phyloP scores from a whole-genome alignment of 306 rosid species.

The Cucumis sativus region Cucumber_9930_V3 NC_026657.2:39141001-39141500 shows the following conservation, averaged over 20 bases:
- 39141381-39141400: slow-evolving; percentile 57
- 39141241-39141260: slow-evolving; percentile 87
- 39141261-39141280: slow-evolving; percentile 90
- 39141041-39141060: slow-evolving; percentile 78
- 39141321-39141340: slow-evolving; percentile 59
- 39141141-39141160: slow-evolving; percentile 32
- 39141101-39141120: slow-evolving; percentile 49
- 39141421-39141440: neutral
- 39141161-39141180: slow-evolving; percentile 76
- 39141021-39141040: slow-evolving; percentile 81
- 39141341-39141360: slow-evolving; percentile 63
- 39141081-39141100: slow-evolving; percentile 86
- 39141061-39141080: slow-evolving; percentile 89
- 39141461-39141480: neutral
- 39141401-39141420: neutral
- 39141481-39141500: neutral
- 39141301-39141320: slow-evolving; percentile 80
- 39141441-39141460: neutral
- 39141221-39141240: slow-evolving; percentile 88
- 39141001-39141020: slow-evolving; percentile 42
- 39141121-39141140: slow-evolving; percentile 59
- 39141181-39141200: slow-evolving; percentile 81
- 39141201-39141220: slow-evolving; percentile 79
- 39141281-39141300: slow-evolving; percentile 98
- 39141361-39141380: slow-evolving; percentile 57